These are phyloP conservation scores for Strobilomyces echinocephalus DNA, from an alignment of 768 basidiomycete species.

Conservation along the genomic window DNA sequence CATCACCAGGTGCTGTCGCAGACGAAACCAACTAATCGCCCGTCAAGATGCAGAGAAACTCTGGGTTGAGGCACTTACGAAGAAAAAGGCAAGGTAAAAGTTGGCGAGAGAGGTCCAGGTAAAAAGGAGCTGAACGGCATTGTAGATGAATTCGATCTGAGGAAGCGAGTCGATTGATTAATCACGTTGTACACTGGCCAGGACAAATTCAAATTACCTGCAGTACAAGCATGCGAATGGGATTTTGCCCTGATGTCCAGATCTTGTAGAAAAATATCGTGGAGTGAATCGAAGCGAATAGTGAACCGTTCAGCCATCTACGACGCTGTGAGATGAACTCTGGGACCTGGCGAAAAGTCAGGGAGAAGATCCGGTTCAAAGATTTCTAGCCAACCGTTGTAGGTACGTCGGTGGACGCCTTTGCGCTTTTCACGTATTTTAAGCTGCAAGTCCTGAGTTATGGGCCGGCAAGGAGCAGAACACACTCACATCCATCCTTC, in stretches of 20 bases:
- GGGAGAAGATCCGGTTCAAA: background rate
- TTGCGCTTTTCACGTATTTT: slow-evolving; percentile 90
- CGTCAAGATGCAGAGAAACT: slow-evolving; percentile 16
- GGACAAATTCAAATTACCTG: slow-evolving; percentile 30
- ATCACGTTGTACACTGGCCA: background rate
- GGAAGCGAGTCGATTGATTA: background rate
- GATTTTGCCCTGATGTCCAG: slow-evolving; percentile 87
- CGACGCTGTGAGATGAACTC: slow-evolving; percentile 95
- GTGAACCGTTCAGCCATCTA: slow-evolving; percentile 83
- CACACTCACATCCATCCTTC: slow-evolving; percentile 73
- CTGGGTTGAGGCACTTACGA: slow-evolving; percentile 49
- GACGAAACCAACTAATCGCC: slow-evolving; percentile 67
- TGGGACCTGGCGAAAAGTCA: slow-evolving; percentile 47
- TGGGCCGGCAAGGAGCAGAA: background rate
- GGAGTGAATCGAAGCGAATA: slow-evolving; percentile 91
- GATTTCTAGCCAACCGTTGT: slow-evolving; percentile 46
- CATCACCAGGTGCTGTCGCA: slow-evolving; percentile 52
- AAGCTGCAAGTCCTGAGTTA: slow-evolving; percentile 39
- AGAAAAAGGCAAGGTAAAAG: slow-evolving; percentile 93
- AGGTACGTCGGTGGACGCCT: slow-evolving; percentile 95
- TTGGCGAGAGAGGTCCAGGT: slow-evolving; percentile 93
- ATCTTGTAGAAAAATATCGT: slow-evolving; percentile 86
- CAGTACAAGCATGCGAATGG: slow-evolving; percentile 77
- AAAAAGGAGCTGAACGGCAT: slow-evolving; percentile 82
- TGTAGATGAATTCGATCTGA: slow-evolving; percentile 90